Percentiles rank a stretch among this genome's conserved stretches.
These are phyloP conservation scores for Camellia japonica DNA, from an alignment of 148 eudicot genomes.

Conservation along the genomic window DNA sequence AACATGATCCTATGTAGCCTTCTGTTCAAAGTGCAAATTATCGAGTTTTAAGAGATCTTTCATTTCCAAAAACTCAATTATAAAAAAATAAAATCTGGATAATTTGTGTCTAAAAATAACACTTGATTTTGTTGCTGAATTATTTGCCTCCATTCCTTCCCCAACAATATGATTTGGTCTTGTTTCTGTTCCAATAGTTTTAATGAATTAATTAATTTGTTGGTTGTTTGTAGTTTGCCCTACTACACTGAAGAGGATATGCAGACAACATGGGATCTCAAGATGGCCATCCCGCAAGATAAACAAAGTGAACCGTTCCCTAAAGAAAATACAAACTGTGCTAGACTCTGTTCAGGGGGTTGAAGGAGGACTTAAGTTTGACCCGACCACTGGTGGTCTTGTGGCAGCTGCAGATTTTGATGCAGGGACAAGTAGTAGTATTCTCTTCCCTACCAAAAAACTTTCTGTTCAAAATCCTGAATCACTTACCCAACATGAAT, in stretches of 20 bases:
- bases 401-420: conserved; percentile 54
- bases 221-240: conserved; percentile 72
- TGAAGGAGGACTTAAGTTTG: conserved; percentile 82
- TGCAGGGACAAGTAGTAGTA: conserved; percentile 20
- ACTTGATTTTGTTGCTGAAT: not conserved
- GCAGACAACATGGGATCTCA: conserved; percentile 90
- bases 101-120: not conserved
- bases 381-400: conserved; percentile 63
- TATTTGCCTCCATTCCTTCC: no score
- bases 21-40: not conserved
- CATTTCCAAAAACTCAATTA: not conserved
- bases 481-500: conserved; percentile 13
- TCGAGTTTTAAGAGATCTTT: not conserved
- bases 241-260: conserved; percentile 91
- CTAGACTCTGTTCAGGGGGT: conserved; percentile 87
- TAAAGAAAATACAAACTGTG: conserved; percentile 75
- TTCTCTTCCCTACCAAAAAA: conserved; percentile 25
- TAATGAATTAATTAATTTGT: not conserved
- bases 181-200: not conserved
- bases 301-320: conserved; percentile 89
- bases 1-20: not conserved
- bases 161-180: no score
- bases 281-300: conserved; percentile 99
- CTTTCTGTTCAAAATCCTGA: conserved; percentile 11
- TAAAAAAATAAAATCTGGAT: not conserved